A percentile compares a stretch with the other conserved stretches of the same genome.
phyloP scores from a whole-genome alignment of 192 early-diverging fungal genomes.

The Linnemannia exigua region DNA sequence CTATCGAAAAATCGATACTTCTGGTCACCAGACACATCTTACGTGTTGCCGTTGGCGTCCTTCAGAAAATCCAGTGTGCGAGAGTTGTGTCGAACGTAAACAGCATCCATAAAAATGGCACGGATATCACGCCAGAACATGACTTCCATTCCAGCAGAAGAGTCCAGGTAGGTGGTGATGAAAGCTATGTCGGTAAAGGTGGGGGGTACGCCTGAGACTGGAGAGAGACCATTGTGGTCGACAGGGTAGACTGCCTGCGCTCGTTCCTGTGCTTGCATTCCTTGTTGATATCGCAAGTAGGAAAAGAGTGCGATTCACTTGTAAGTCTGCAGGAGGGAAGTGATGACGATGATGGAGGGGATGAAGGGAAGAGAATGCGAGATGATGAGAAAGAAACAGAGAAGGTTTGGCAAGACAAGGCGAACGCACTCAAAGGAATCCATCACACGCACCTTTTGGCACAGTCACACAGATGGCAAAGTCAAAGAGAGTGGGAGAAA shows the following conservation, averaged over 20 bases:
- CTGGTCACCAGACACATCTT: not conserved
- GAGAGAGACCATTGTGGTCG: not conserved
- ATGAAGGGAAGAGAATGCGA: too few species aligned
- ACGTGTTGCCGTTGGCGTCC: not conserved
- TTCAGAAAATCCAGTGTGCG: not conserved
- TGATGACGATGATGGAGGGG: not conserved
- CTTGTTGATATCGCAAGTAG: not conserved
- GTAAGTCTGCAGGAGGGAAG: too few species aligned
- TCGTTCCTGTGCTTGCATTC: not conserved
- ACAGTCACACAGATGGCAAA: too few species aligned
- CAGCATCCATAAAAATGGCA: not conserved
- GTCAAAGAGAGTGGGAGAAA: too few species aligned
- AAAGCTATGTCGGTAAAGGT: not conserved
- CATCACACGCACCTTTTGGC: too few species aligned
- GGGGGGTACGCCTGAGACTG: not conserved
- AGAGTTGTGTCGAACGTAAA: not conserved
- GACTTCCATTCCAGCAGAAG: not conserved
- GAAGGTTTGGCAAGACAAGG: too few species aligned
- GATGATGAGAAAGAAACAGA: too few species aligned
- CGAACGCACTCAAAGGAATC: too few species aligned
- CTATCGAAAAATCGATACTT: not conserved
- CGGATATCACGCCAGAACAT: not conserved
- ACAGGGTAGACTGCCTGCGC: not conserved
- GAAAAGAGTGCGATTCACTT: too few species aligned
- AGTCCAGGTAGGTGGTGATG: not conserved